phyloP scores from a whole-genome alignment of 176 grass and related monocot genomes.

The Pontederia crassipes region DNA sequence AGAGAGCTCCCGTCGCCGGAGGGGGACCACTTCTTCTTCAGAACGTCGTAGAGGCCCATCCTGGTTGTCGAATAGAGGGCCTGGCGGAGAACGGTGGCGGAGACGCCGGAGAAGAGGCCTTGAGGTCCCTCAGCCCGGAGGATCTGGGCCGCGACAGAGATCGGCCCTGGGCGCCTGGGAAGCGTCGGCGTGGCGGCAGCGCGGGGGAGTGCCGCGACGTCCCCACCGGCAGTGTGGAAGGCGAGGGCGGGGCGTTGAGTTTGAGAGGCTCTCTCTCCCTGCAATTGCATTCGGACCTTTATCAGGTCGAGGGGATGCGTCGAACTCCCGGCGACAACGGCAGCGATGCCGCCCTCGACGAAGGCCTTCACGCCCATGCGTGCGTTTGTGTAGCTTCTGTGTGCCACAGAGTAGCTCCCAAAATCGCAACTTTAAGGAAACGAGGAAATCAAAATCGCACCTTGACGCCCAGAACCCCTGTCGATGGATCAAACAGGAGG shows the following conservation, averaged over 20 bases:
- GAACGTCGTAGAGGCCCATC: slow-evolving; percentile 20
- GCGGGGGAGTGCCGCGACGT: neutral
- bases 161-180: neutral
- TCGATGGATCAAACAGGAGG: too few relatives aligned
- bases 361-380: slow-evolving; percentile 15
- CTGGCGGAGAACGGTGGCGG: slow-evolving; percentile 17
- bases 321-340: slow-evolving; percentile 13
- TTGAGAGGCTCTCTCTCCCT: slow-evolving; percentile 8
- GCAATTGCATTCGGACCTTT: slow-evolving; percentile 20
- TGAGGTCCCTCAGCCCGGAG: slow-evolving; percentile 5
- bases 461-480: too few relatives aligned
- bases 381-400: neutral
- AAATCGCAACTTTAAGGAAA: slow-evolving; percentile 1
- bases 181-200: neutral
- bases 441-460: too few relatives aligned
- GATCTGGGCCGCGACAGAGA: slow-evolving; percentile 8
- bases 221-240: neutral
- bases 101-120: slow-evolving; percentile 11
- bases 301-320: slow-evolving; percentile 17
- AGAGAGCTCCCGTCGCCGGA: slow-evolving; percentile 9
- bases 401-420: neutral
- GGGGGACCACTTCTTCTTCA: slow-evolving; percentile 19
- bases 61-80: slow-evolving; percentile 22
- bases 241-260: slow-evolving; percentile 11
- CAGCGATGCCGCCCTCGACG: slow-evolving; percentile 16